phyloP scores from a whole-genome alignment of 805 yeast genomes.

The Metschnikowia vanudenii region DNA sequence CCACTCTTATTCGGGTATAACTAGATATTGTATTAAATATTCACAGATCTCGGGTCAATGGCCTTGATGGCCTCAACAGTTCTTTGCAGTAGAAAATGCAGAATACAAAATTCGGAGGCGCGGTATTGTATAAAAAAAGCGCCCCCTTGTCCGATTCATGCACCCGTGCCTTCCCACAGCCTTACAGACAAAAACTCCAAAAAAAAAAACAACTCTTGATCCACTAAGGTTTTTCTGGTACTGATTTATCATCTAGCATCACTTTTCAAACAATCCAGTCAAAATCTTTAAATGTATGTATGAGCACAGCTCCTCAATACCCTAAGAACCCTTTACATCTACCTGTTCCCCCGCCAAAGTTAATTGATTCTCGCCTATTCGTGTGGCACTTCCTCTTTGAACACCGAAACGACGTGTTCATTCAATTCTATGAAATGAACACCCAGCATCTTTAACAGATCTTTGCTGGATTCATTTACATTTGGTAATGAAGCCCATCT shows the following conservation, averaged over 20 bases:
- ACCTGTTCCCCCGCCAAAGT: too few relatives aligned
- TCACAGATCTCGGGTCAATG: background rate
- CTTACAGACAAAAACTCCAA: slow-evolving; percentile 14
- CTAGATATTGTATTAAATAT: too few relatives aligned
- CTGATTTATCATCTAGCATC: slow-evolving; percentile 4
- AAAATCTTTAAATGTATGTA: slow-evolving; percentile 6
- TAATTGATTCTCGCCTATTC: too few relatives aligned
- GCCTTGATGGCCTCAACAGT: background rate
- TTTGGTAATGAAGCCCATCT: too few relatives aligned
- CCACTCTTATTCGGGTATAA: too few relatives aligned
- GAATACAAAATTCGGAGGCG: background rate
- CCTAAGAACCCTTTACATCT: too few relatives aligned
- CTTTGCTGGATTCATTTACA: too few relatives aligned
- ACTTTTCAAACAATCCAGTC: background rate
- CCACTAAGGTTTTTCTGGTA: slow-evolving; percentile 7
- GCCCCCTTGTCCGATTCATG: slow-evolving; percentile 14
- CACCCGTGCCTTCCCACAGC: slow-evolving; percentile 22
- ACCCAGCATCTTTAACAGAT: too few relatives aligned
- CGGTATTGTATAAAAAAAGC: slow-evolving; percentile 6
- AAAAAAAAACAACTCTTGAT: slow-evolving; percentile 14
- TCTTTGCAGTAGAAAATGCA: background rate
- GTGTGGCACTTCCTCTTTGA: too few relatives aligned
- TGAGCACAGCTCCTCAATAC: background rate
- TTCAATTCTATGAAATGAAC: too few relatives aligned
- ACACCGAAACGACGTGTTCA: too few relatives aligned